Conservation (phyloP, 139 green algal species). For the Trebouxia sp. region DNA sequence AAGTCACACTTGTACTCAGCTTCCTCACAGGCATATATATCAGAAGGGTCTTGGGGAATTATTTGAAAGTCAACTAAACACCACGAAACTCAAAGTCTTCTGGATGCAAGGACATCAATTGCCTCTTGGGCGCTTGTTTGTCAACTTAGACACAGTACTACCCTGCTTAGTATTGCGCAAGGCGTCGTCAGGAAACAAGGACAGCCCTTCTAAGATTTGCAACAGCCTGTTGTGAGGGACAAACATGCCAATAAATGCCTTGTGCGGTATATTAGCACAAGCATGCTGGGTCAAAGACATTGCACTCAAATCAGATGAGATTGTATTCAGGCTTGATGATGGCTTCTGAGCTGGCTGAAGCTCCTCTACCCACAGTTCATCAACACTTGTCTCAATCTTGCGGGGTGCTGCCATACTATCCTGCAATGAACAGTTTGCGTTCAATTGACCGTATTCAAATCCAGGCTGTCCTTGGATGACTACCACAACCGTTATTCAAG, state of each 20-base stretch:
- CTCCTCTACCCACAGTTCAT: conserved; percentile 11
- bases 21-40: conserved; percentile 18
- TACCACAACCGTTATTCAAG: neutral
- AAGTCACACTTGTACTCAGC: too few species aligned
- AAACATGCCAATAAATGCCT: conserved; percentile 4
- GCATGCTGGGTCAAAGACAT: conserved; percentile 19
- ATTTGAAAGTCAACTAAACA: neutral
- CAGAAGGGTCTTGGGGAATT: neutral
- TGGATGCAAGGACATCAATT: conserved; percentile 25
- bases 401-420: neutral
- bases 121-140: neutral
- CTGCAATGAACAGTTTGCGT: neutral
- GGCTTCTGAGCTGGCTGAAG: neutral
- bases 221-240: neutral
- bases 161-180: too few species aligned
- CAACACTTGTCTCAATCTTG: conserved; percentile 7
- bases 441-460: neutral
- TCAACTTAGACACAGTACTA: neutral
- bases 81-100: conserved; percentile 23
- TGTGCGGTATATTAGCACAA: conserved; percentile 20
- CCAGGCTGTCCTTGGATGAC: neutral
- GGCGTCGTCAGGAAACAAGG: neutral
- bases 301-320: neutral
- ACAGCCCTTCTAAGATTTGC: neutral
- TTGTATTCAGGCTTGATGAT: neutral